Conservation (phyloP, 306 rosid genomes). For the Mimosa pudica region DNA sequence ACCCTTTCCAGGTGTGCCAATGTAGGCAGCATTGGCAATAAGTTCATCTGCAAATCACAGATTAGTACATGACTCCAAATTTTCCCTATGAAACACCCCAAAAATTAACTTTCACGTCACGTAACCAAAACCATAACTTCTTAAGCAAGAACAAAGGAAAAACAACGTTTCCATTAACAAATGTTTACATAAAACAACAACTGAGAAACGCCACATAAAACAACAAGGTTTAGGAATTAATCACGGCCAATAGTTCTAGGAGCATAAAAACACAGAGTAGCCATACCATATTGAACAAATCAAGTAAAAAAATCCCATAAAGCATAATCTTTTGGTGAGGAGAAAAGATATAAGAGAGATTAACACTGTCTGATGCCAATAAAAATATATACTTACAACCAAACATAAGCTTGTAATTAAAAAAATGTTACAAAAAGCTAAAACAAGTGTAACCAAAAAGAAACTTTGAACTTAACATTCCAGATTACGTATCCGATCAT, state of each 20-base stretch:
- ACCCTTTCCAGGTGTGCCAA: slow-evolving; percentile 33
- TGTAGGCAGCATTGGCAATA: slow-evolving; percentile 30
- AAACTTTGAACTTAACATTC: not conserved
- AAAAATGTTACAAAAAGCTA: not conserved
- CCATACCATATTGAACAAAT: not conserved
- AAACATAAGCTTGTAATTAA: not conserved
- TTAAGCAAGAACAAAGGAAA: not conserved
- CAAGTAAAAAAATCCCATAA: not conserved
- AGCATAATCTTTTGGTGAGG: not conserved
- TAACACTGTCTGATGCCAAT: not conserved
- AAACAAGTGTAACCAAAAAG: not conserved
- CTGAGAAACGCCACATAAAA: not conserved
- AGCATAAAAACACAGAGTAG: not conserved
- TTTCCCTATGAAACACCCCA: not conserved
- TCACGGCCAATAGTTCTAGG: not conserved
- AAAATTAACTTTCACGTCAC: not conserved
- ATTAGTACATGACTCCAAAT: not conserved
- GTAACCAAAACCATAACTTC: not conserved
- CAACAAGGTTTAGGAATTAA: not conserved
- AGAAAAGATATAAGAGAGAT: not conserved
- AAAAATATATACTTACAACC: not conserved
- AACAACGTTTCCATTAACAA: not conserved
- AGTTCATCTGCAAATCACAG: slow-evolving; percentile 19
- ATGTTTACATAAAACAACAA: not conserved
- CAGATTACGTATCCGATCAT: not conserved